These are phyloP conservation scores for Thuidium tamariscinum DNA, from an alignment of 225 moss, liverwort and hornwort species.

Conservation along the genomic window DNA sequence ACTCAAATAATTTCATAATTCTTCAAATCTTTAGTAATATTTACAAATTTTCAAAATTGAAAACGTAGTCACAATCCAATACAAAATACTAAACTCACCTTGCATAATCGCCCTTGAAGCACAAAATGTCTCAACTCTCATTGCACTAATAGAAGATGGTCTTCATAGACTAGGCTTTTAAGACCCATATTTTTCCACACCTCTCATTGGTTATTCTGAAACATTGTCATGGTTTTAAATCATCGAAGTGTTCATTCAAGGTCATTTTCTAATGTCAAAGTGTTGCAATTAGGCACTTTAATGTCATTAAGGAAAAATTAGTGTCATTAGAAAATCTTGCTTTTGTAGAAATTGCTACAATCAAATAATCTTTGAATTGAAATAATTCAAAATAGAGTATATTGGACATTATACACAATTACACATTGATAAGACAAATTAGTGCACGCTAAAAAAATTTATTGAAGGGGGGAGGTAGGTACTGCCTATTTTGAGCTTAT, in stretches of 20 bases:
- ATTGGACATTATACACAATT: not conserved
- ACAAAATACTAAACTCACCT: not conserved
- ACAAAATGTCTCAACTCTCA: not conserved
- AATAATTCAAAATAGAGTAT: not conserved
- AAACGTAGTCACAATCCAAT: fast-evolving
- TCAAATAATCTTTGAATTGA: not conserved
- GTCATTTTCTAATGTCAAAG: not conserved
- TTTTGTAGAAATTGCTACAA: not conserved
- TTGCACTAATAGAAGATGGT: not conserved
- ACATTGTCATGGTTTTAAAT: not conserved
- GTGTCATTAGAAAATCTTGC: not conserved
- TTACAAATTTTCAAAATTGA: not conserved
- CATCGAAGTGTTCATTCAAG: not conserved
- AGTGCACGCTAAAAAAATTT: too few species aligned
- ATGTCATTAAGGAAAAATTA: fast-evolving
- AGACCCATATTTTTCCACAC: fast-evolving
- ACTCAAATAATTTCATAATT: not conserved
- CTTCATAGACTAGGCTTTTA: not conserved
- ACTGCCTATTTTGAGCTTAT: too few species aligned
- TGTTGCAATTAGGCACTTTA: not conserved
- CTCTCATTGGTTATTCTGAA: not conserved
- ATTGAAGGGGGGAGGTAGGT: too few species aligned
- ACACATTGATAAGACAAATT: not conserved
- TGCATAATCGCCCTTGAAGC: not conserved
- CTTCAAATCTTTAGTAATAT: fast-evolving